A percentile compares a stretch with the other conserved stretches of the same genome.
Evolutionary conservation across 768 basidiomycete genomes (phyloP).

Genomic region (Lactifluus pinguis): DNA sequence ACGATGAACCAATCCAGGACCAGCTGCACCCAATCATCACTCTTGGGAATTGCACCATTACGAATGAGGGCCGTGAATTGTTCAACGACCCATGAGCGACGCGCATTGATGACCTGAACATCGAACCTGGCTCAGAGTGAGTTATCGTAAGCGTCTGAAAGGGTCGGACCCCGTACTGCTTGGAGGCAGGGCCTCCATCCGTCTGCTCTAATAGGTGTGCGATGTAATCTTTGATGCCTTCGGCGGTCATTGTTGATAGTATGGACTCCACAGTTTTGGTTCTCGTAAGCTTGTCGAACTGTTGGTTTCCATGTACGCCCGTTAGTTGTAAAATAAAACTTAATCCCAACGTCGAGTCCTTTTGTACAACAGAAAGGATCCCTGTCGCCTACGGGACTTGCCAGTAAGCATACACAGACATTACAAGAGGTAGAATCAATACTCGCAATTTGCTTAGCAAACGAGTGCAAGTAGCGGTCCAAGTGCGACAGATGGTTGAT

Average conservation of each 20-base stretch:
- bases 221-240: constrained; percentile 74
- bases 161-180: constrained; percentile 31
- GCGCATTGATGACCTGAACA: constrained; percentile 39
- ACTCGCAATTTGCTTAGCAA: constrained; percentile 73
- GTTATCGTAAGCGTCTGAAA: not conserved
- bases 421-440: not conserved
- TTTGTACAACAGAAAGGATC: constrained; percentile 65
- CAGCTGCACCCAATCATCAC: constrained; percentile 65
- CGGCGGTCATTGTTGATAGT: constrained; percentile 58
- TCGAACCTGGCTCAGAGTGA: constrained; percentile 31
- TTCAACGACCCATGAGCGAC: constrained; percentile 77
- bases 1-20: constrained; percentile 77
- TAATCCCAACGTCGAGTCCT: constrained; percentile 73
- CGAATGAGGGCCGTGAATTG: constrained; percentile 73
- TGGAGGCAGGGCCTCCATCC: constrained; percentile 36
- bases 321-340: constrained; percentile 79
- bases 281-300: constrained; percentile 87
- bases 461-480: constrained; percentile 86
- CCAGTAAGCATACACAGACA: not conserved
- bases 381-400: constrained; percentile 47
- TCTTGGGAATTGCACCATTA: constrained; percentile 71
- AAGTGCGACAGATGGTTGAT: constrained; percentile 87
- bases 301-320: constrained; percentile 70
- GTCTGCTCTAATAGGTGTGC: constrained; percentile 57
- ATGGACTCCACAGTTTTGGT: constrained; percentile 90